Conservation (phyloP, 441 rosid genomes). For the Viola pubescens region DNA sequence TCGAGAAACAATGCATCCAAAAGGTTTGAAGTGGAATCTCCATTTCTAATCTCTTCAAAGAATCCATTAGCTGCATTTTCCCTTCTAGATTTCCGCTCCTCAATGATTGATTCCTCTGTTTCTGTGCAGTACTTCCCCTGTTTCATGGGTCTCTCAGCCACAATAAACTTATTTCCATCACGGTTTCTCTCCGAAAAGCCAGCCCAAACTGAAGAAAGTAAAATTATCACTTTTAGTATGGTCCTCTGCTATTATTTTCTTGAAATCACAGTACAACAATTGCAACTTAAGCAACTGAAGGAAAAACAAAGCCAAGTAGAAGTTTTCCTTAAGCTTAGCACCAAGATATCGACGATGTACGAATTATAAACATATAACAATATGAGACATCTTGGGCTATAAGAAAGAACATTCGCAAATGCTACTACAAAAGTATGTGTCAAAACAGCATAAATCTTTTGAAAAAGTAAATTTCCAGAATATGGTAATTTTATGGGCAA, state of each 20-base stretch:
- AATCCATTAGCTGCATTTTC: constrained; percentile 48
- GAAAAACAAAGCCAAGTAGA: neutral
- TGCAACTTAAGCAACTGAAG: neutral
- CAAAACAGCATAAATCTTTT: neutral
- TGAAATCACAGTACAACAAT: neutral
- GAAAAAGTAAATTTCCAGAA: neutral
- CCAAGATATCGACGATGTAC: no score
- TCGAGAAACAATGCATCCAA: constrained; percentile 49
- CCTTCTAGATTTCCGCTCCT: constrained; percentile 55
- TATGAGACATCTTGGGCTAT: neutral
- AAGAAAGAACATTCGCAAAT: neutral
- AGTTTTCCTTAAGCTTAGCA: neutral
- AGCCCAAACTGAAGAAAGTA: constrained; percentile 70
- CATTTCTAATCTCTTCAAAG: constrained; percentile 46
- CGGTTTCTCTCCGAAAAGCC: constrained; percentile 80
- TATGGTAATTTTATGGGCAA: neutral
- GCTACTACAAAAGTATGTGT: neutral
- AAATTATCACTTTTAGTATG: neutral
- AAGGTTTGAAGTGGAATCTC: constrained; percentile 39
- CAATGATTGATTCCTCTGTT: constrained; percentile 49
- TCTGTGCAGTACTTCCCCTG: constrained; percentile 53
- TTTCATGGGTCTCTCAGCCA: constrained; percentile 58
- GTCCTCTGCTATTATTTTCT: neutral
- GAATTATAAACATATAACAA: neutral
- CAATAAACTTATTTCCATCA: constrained; percentile 75